Conservation (phyloP, 2,329 filamentous ascomycete genomes). For the Ophiocordyceps unilateralis region DNA sequence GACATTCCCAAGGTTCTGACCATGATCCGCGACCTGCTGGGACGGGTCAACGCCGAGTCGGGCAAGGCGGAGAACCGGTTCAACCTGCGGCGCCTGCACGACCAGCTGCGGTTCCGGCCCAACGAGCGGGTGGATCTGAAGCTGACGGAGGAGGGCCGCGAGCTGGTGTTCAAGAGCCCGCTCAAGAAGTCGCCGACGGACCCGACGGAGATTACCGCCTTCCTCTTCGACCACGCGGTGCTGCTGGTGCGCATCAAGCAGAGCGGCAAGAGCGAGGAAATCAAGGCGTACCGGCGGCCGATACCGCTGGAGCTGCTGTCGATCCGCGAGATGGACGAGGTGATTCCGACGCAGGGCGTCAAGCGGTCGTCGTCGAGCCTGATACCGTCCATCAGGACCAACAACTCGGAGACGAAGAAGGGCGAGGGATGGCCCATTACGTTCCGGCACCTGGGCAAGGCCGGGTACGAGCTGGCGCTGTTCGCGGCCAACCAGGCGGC, state of each 20-base stretch:
- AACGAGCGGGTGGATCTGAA: slow-evolving; percentile 89
- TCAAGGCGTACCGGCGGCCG: slow-evolving; percentile 83
- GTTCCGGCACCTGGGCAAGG: slow-evolving; percentile 89
- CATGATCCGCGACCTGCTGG: slow-evolving; percentile 74
- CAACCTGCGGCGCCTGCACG: slow-evolving; percentile 81
- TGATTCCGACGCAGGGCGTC: slow-evolving; percentile 64
- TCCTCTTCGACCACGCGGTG: slow-evolving; percentile 91
- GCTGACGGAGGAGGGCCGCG: slow-evolving; percentile 80
- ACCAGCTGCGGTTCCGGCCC: slow-evolving; percentile 77
- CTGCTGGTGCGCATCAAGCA: slow-evolving; percentile 81
- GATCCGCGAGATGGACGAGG: slow-evolving; percentile 93
- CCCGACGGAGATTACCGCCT: slow-evolving; percentile 77
- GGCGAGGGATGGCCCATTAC: slow-evolving; percentile 82
- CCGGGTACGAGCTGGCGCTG: slow-evolving; percentile 81
- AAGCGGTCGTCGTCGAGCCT: slow-evolving; percentile 83
- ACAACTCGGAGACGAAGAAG: slow-evolving; percentile 36
- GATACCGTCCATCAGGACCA: slow-evolving; percentile 37
- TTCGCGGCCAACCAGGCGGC: slow-evolving; percentile 75
- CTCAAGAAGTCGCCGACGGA: slow-evolving; percentile 88
- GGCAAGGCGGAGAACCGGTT: slow-evolving; percentile 97
- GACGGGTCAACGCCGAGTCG: slow-evolving; percentile 81
- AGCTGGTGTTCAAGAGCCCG: slow-evolving; percentile 84
- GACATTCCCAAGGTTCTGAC: slow-evolving; percentile 82
- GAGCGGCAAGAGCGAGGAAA: slow-evolving; percentile 82
- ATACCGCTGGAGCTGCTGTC: slow-evolving; percentile 87